A percentile compares a stretch with the other conserved stretches of the same genome.
These are phyloP conservation scores for Pythium oligandrum DNA, from an alignment of 352 stramenopile species.

Conservation along the genomic window DNA sequence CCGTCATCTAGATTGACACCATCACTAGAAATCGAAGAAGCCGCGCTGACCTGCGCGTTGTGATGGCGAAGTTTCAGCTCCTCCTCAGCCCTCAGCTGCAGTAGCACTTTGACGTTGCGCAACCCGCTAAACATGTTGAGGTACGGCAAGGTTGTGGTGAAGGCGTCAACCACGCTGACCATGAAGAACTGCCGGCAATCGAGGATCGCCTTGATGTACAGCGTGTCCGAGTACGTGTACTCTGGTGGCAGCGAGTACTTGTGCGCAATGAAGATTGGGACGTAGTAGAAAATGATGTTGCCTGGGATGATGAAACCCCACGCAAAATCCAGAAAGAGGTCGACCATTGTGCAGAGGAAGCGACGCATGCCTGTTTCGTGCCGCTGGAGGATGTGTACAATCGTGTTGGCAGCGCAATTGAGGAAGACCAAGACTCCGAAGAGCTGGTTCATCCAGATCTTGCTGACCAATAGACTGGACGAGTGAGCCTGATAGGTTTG, in stretches of 20 bases:
- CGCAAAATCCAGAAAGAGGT: slow-evolving; percentile 22
- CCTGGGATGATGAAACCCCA: slow-evolving; percentile 24
- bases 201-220: slow-evolving; percentile 15
- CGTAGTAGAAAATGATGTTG: slow-evolving; percentile 22
- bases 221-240: slow-evolving; percentile 17
- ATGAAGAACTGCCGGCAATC: slow-evolving; percentile 29
- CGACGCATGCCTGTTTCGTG: slow-evolving; percentile 16
- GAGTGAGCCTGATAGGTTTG: slow-evolving; percentile 27
- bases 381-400: slow-evolving; percentile 13
- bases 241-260: slow-evolving; percentile 11
- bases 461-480: slow-evolving; percentile 20
- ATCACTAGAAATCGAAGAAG: no score
- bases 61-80: neutral
- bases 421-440: slow-evolving; percentile 19
- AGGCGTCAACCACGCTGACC: slow-evolving; percentile 13
- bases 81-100: slow-evolving; percentile 7
- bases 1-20: neutral
- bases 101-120: slow-evolving; percentile 23
- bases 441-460: slow-evolving; percentile 27
- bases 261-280: slow-evolving; percentile 16
- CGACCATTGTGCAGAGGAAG: slow-evolving; percentile 19
- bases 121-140: slow-evolving; percentile 25
- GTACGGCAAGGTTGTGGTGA: slow-evolving; percentile 24
- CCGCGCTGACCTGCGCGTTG: no score
- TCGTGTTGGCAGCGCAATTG: slow-evolving; percentile 19